Base-by-base conservation (phyloP, 2,329 filamentous ascomycete species). In the Colletotrichum trifolii region DNA sequence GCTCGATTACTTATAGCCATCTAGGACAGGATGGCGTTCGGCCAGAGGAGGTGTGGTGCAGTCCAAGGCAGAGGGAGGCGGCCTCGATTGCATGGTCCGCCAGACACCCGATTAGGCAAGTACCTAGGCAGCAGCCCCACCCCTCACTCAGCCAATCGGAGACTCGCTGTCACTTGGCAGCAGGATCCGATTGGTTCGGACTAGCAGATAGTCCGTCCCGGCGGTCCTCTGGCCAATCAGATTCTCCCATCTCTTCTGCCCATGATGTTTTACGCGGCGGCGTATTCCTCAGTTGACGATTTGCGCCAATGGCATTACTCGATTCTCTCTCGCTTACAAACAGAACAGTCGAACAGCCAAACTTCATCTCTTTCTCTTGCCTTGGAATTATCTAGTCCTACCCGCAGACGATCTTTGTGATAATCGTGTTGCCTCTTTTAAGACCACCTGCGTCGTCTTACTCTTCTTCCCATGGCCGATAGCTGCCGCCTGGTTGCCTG, bases 201-300 rank as follows among this genome's bases (percentile, higher is more conserved):
- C 3, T 4, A 8, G 7, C 4, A 1, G 13, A 43, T 11, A 8
- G 3, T 8, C 13, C 11, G 2, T 2, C 7, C 42, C 42, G 15
- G 10, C 4, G 6, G 9, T 8, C 4, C 3, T 8, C 11, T 12
- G 12, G 3, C 15, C 46, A n/a, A 6, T 11, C 9, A 8, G 25
- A 38, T 39, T 33, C 13, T 40, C 33, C 12, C 9, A 12, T 1
- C 3, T 25, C 8, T 25, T 25, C 25, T 25, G 25, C 8, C 36
- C 15, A 25, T 33, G 12, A 17, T 10, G 55, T 60, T 64, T 64
- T 66, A 12, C 63, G 63, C 63, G 34, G 63, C 58, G 5, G 63
- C 63, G 63, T 63, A 62, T 57, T 63, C 46, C 58, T 34, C 10
- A 33, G 33, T 36, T 25, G 36, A 33, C 9, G 17, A 35, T 36